Evolutionary conservation across 2,329 filamentous ascomycete genomes (phyloP).

Genomic region (Chrysoporthe cubensis): DNA sequence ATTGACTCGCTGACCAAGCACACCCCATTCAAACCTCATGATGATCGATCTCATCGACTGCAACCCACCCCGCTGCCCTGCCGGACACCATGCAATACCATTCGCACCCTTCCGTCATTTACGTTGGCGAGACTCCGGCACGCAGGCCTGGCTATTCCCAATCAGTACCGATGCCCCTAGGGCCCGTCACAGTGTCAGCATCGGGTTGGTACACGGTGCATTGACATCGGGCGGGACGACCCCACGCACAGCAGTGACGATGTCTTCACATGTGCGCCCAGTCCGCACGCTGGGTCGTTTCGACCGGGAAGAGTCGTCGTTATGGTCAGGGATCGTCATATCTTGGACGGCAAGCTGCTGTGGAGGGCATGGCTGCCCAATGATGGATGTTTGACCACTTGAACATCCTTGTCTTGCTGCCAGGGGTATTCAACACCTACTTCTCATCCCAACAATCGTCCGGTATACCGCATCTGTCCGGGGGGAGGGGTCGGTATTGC

Average conservation of each 20-base stretch:
- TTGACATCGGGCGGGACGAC: slow-evolving; percentile 15
- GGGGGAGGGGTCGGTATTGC: slow-evolving; percentile 4
- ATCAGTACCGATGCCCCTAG: slow-evolving; percentile 16
- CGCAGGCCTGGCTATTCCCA: slow-evolving; percentile 12
- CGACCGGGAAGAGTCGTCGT: slow-evolving; percentile 10
- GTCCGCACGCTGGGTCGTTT: neutral
- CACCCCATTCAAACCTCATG: slow-evolving; percentile 24
- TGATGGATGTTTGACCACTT: slow-evolving; percentile 8
- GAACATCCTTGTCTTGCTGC: slow-evolving; percentile 16
- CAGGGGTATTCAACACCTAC: slow-evolving; percentile 19
- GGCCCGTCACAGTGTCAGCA: slow-evolving; percentile 26
- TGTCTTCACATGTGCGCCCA: slow-evolving; percentile 15
- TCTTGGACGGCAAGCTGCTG: slow-evolving; percentile 24
- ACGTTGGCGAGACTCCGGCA: slow-evolving; percentile 6
- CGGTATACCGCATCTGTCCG: slow-evolving; percentile 23
- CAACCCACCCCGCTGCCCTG: slow-evolving; percentile 23
- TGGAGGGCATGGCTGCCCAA: slow-evolving; percentile 25
- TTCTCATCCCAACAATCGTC: slow-evolving; percentile 13
- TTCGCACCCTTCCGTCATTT: slow-evolving; percentile 7
- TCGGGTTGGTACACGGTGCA: slow-evolving; percentile 18
- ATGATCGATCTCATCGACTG: slow-evolving; percentile 15
- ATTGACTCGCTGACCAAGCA: slow-evolving; percentile 34
- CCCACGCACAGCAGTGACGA: slow-evolving; percentile 16
- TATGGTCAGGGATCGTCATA: slow-evolving; percentile 23
- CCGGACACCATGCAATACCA: slow-evolving; percentile 19